Conservation (phyloP, 2,329 filamentous ascomycete species). For the Pseudogymnoascus sp. region DNA sequence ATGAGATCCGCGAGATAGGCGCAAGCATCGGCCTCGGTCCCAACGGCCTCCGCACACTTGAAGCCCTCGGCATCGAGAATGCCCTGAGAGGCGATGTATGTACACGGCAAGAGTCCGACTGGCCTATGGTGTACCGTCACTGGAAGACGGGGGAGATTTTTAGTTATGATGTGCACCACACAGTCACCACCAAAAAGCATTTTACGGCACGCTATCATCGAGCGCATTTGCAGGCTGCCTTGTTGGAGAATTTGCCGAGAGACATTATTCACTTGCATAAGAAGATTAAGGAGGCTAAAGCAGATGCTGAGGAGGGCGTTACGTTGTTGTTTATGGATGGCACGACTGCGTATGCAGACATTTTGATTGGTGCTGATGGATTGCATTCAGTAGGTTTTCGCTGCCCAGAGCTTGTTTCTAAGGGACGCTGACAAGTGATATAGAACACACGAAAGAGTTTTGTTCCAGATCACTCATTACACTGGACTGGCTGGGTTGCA, state of each 20-base stretch:
- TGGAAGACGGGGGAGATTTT: constrained; percentile 33
- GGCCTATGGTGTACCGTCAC: constrained; percentile 31
- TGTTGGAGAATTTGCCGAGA: constrained; percentile 26
- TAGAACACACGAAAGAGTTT: constrained; percentile 22
- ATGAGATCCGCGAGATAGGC: constrained; percentile 30
- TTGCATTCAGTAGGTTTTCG: constrained; percentile 28
- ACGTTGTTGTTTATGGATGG: constrained; percentile 27
- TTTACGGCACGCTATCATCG: constrained; percentile 30
- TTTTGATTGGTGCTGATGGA: constrained; percentile 31
- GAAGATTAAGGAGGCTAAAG: constrained; percentile 18
- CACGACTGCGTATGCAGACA: constrained; percentile 22
- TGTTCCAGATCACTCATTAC: constrained; percentile 24
- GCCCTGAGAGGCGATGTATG: constrained; percentile 27
- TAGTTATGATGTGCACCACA: constrained; percentile 26
- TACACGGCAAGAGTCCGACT: constrained; percentile 25
- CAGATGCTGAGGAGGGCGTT: constrained; percentile 16
- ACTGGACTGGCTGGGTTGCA: constrained; percentile 32
- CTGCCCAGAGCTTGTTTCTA: neutral
- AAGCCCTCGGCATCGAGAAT: constrained; percentile 28
- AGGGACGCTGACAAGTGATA: neutral
- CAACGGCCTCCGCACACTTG: constrained; percentile 31
- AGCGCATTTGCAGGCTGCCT: constrained; percentile 28
- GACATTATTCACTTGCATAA: constrained; percentile 27
- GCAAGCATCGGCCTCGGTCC: constrained; percentile 32
- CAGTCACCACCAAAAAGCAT: constrained; percentile 26